phyloP scores from a whole-genome alignment of 148 eudicot genomes.

The Nepenthes mirabilis region DNA sequence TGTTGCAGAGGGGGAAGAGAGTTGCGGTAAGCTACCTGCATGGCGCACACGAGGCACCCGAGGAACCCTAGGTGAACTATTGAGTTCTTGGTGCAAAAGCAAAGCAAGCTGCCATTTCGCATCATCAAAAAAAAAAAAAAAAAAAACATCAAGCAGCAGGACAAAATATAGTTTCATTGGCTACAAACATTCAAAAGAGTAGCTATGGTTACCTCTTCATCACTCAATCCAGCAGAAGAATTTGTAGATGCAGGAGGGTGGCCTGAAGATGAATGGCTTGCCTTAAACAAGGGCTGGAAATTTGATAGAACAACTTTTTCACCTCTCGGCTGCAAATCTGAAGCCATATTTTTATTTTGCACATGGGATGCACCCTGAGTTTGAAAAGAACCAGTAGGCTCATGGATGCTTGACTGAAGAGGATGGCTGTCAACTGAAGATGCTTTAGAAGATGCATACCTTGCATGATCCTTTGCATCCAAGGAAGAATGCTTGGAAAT shows the following conservation, averaged over 20 bases:
- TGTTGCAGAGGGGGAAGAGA: constrained; percentile 52
- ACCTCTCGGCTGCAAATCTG: constrained; percentile 31
- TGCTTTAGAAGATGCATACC: constrained; percentile 40
- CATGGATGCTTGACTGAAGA: constrained; percentile 24
- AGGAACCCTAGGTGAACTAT: constrained; percentile 97
- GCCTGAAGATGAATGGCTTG: constrained; percentile 28
- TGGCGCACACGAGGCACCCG: constrained; percentile 91
- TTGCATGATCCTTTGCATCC: constrained; percentile 35
- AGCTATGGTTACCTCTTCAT: constrained; percentile 69
- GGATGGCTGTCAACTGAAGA: constrained; percentile 23
- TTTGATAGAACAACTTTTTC: constrained; percentile 42
- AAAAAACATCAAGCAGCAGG: constrained; percentile 5
- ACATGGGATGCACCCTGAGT: constrained; percentile 28
- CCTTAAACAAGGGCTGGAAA: constrained; percentile 34
- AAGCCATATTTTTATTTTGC: constrained; percentile 31
- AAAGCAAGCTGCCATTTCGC: constrained; percentile 70
- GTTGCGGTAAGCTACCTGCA: constrained; percentile 75
- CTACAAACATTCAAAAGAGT: neutral
- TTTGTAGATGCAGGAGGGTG: constrained; percentile 44
- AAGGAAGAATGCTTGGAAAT: constrained; percentile 34
- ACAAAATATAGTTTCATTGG: neutral
- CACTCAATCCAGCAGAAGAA: constrained; percentile 69
- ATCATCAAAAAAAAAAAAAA: constrained; percentile 1
- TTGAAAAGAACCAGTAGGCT: constrained; percentile 29
- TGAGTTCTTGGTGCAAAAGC: constrained; percentile 86